Conservation (phyloP, 345 rosid genomes). For the Eucalyptus curtisii region DNA sequence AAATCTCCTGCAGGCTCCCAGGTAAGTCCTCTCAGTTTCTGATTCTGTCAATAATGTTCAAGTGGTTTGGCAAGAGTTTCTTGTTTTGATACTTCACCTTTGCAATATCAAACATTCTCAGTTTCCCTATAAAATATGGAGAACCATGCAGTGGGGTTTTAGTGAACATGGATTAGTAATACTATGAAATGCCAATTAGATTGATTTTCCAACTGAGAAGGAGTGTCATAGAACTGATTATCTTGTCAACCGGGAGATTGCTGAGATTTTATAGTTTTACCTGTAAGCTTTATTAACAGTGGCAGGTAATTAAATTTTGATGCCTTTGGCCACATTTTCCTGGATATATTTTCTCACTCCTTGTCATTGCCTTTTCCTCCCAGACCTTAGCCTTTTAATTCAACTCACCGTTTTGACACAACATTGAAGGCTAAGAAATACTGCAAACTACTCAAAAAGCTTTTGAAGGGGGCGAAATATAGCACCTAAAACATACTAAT, state of each 20-base stretch:
- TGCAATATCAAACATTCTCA: neutral
- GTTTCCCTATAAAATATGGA: neutral
- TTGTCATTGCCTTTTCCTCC: neutral
- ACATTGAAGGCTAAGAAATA: neutral
- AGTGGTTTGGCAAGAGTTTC: neutral
- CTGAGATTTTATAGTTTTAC: neutral
- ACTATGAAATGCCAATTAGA: neutral
- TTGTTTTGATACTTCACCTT: neutral
- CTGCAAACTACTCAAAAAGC: neutral
- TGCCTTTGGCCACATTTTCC: neutral
- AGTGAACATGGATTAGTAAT: neutral
- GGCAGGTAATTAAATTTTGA: neutral
- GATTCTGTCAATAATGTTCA: neutral
- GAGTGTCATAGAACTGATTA: neutral
- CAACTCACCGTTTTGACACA: neutral
- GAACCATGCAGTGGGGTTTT: neutral
- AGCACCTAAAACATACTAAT: neutral
- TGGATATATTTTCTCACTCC: neutral
- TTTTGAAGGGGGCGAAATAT: neutral
- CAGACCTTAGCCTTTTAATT: neutral
- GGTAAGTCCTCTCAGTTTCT: neutral
- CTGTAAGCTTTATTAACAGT: neutral
- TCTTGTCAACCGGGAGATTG: neutral
- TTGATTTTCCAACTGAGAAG: neutral
- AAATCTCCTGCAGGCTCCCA: neutral